A percentile compares a stretch with the other conserved stretches of the same genome.
phyloP scores from a whole-genome alignment of 257 asterid genomes.

The Solanum phureja region DNA sequence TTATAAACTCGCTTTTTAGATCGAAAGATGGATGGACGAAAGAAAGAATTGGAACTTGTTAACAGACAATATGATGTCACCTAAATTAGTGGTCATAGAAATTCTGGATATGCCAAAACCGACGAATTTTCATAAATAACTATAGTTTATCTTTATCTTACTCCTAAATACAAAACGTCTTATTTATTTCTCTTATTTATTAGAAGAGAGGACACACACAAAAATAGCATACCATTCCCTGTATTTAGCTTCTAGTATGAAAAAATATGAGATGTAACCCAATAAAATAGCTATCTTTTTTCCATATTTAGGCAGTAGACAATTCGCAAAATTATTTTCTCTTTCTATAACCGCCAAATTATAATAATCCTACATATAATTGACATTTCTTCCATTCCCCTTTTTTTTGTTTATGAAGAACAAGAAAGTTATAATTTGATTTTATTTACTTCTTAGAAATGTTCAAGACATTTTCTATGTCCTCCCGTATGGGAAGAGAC shows the following conservation, averaged over 20 bases:
- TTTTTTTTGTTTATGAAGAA: neutral
- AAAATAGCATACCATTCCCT: neutral
- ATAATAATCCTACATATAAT: neutral
- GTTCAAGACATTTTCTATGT: constrained; percentile 18
- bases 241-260: neutral
- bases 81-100: neutral
- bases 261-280: neutral
- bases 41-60: neutral
- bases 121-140: neutral
- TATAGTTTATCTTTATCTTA: neutral
- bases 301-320: neutral
- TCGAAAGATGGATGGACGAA: too few species aligned
- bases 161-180: neutral
- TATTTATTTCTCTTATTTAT: neutral
- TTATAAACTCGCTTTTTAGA: neutral
- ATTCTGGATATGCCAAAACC: neutral
- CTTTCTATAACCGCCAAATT: neutral
- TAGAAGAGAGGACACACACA: neutral
- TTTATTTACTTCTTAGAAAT: neutral
- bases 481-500: constrained; percentile 40
- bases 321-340: neutral
- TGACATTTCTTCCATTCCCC: neutral
- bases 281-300: neutral
- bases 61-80: neutral
- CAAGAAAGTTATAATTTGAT: neutral